Percentiles rank a stretch among this genome's conserved stretches.
Conservation (phyloP, 768 basidiomycete species). For the Lactarius pseudohatsudake region DNA sequence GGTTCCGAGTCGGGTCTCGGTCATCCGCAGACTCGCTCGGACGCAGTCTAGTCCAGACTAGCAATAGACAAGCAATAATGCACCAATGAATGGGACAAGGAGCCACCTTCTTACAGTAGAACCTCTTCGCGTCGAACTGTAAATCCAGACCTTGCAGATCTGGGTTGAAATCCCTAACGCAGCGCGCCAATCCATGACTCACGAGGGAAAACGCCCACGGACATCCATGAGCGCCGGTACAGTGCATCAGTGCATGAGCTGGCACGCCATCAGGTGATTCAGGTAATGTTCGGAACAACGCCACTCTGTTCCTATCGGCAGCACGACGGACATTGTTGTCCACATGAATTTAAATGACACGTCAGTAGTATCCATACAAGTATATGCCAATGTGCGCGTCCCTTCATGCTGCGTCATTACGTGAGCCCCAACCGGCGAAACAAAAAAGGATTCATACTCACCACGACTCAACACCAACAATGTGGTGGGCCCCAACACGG, state of each 20-base stretch:
- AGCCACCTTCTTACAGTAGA: not conserved
- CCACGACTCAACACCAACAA: constrained; percentile 13
- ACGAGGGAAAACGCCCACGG: constrained; percentile 11
- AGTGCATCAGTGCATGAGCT: not conserved
- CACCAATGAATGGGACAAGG: not conserved
- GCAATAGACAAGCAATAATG: too few relatives aligned
- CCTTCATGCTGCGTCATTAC: not conserved
- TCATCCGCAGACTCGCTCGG: too few relatives aligned
- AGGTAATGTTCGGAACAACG: not conserved
- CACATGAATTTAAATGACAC: not conserved
- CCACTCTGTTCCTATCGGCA: not conserved
- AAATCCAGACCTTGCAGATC: not conserved
- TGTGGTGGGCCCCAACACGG: not conserved
- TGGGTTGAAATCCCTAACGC: not conserved
- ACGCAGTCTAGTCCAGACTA: not conserved
- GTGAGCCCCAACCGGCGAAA: not conserved
- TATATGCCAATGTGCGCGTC: not conserved
- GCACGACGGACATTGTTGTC: not conserved
- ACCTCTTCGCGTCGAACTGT: not conserved
- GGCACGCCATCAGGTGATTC: not conserved
- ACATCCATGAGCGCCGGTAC: not conserved
- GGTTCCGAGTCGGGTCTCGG: not conserved
- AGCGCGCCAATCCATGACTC: constrained; percentile 5
- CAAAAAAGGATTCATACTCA: not conserved
- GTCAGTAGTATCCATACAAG: not conserved